Conservation (phyloP, 108 stramenopile species). For the Skeletonema marinoi region DNA sequence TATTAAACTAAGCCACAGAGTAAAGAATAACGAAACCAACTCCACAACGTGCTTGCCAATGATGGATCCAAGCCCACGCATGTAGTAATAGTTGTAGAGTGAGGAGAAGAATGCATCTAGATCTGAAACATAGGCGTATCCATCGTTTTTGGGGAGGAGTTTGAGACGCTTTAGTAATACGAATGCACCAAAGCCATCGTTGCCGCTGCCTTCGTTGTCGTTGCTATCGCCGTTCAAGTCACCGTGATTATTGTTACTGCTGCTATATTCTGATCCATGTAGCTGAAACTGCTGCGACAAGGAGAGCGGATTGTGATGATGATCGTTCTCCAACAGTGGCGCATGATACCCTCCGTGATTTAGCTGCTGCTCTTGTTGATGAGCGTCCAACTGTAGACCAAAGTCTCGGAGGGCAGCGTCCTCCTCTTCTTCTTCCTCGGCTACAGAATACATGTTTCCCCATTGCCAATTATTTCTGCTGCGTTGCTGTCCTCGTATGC, state of each 20-base stretch:
- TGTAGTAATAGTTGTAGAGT: constrained; percentile 91
- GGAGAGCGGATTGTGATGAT: constrained; percentile 1
- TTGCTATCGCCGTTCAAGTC: not conserved
- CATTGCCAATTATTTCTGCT: constrained; percentile 4
- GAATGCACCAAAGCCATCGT: constrained; percentile 48
- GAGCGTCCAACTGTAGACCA: constrained; percentile 10
- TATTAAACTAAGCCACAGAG: constrained; percentile 84
- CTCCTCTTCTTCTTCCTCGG: constrained; percentile 17
- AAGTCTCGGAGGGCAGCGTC: constrained; percentile 26
- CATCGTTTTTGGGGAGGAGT: constrained; percentile 57
- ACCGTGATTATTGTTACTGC: not conserved
- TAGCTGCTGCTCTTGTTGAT: constrained; percentile 3
- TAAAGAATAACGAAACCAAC: constrained; percentile 85
- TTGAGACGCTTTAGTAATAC: constrained; percentile 63
- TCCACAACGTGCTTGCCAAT: constrained; percentile 85
- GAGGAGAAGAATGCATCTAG: constrained; percentile 86
- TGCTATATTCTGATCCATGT: not conserved
- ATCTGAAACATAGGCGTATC: constrained; percentile 79
- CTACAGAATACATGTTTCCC: constrained; percentile 14
- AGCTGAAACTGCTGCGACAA: not conserved
- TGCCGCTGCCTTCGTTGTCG: not conserved
- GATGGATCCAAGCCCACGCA: constrained; percentile 88
- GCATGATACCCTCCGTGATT: constrained; percentile 9
- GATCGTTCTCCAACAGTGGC: constrained; percentile 22
- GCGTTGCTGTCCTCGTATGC: not conserved